Evolutionary conservation across 257 asterid genomes (phyloP).

Genomic region (Solanum paucissectum): DNA sequence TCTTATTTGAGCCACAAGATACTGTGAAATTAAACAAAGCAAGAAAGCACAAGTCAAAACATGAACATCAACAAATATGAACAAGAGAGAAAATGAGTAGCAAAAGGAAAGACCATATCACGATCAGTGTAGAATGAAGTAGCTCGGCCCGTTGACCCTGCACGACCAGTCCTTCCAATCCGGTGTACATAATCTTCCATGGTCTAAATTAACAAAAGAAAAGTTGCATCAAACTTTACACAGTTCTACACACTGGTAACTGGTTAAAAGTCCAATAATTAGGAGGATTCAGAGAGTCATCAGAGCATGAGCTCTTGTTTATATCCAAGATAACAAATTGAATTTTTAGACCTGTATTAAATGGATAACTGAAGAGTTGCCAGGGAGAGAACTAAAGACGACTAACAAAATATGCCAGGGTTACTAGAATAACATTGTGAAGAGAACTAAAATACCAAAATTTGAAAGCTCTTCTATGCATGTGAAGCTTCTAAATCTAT

Average conservation of each 20-base stretch:
- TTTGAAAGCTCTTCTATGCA: not conserved
- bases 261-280: not conserved
- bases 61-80: not conserved
- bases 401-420: not conserved
- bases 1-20: slow-evolving; percentile 68
- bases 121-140: slow-evolving; percentile 79
- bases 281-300: not conserved
- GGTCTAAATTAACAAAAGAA: slow-evolving; percentile 30
- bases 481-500: not conserved
- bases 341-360: not conserved
- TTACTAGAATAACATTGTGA: not conserved
- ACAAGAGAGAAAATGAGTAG: slow-evolving; percentile 1
- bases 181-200: slow-evolving; percentile 94
- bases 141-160: slow-evolving; percentile 83
- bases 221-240: not conserved
- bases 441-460: not conserved
- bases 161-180: slow-evolving; percentile 92
- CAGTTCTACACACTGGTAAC: not conserved
- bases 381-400: not conserved
- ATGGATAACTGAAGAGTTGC: not conserved
- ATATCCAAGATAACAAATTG: not conserved
- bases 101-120: slow-evolving; percentile 41
- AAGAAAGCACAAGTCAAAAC: not conserved
- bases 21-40: slow-evolving; percentile 28
- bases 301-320: not conserved